Evolutionary conservation across 1,284 basidiomycete genomes (phyloP).

Genomic region (Mycena citricolor): DNA sequence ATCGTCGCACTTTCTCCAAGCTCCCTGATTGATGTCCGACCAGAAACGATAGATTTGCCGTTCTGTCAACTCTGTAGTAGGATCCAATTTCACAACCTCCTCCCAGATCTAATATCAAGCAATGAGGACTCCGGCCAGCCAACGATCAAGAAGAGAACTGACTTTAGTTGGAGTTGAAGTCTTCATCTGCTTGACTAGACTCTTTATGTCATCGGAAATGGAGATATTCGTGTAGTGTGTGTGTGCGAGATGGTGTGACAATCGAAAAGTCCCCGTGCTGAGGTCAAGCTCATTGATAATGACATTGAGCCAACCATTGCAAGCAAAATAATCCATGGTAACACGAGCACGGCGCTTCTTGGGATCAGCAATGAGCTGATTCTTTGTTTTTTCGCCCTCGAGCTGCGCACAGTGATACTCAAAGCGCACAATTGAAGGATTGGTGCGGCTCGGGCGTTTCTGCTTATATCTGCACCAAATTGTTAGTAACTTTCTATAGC

Average conservation of each 20-base stretch:
- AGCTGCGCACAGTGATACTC: conserved; percentile 21
- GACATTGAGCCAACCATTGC: conserved; percentile 14
- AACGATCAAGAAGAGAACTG: no score
- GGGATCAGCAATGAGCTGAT: conserved; percentile 1
- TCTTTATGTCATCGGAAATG: neutral
- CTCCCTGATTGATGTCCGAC: conserved; percentile 3
- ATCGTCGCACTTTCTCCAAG: conserved; percentile 6
- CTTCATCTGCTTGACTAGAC: conserved; percentile 13
- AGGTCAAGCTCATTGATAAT: conserved; percentile 7
- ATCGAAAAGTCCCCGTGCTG: conserved; percentile 4
- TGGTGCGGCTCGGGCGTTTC: no score
- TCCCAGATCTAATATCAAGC: conserved; percentile 11
- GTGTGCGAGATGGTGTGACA: conserved; percentile 15
- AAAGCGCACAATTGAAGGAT: no score
- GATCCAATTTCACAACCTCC: conserved; percentile 6
- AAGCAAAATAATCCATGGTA: conserved; percentile 17
- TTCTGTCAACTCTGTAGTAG: conserved; percentile 5
- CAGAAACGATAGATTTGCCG: conserved; percentile 5
- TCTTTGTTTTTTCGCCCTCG: conserved; percentile 12
- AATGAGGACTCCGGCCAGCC: neutral
- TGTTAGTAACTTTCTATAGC: no score
- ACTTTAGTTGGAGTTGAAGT: conserved; percentile 17
- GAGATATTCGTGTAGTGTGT: conserved; percentile 17
- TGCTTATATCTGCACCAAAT: no score
- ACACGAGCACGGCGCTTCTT: conserved; percentile 10